Percentiles rank a stretch among this genome's conserved stretches.
phyloP scores from a whole-genome alignment of 2,329 filamentous ascomycete genomes.

The Phyllosticta citriasiana region DNA sequence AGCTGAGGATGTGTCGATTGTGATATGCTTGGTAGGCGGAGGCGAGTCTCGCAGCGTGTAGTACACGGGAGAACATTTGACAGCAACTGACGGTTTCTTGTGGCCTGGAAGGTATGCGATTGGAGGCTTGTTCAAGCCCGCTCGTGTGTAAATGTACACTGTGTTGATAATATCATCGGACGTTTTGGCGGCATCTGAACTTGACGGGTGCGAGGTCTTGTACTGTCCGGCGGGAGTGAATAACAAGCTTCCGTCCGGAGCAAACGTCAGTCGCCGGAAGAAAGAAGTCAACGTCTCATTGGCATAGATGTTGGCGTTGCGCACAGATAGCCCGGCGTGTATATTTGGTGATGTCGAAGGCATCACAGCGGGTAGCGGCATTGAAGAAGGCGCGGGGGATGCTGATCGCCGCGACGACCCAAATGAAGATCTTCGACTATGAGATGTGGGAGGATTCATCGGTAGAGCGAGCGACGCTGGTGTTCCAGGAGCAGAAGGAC shows the following conservation, averaged over 20 bases:
- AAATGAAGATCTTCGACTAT: slow-evolving; percentile 92
- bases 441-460: slow-evolving; percentile 93
- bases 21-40: slow-evolving; percentile 74
- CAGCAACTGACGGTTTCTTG: slow-evolving; percentile 94
- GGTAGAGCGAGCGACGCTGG: slow-evolving; percentile 80
- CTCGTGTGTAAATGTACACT: slow-evolving; percentile 94
- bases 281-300: slow-evolving; percentile 97
- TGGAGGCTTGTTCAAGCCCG: slow-evolving; percentile 91
- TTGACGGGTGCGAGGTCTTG: slow-evolving; percentile 62
- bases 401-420: slow-evolving; percentile 72
- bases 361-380: slow-evolving; percentile 92
- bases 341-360: slow-evolving; percentile 84
- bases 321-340: slow-evolving; percentile 50
- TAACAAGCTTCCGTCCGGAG: slow-evolving; percentile 86
- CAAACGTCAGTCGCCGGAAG: slow-evolving; percentile 86
- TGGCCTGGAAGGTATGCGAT: slow-evolving; percentile 92
- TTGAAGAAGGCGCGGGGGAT: slow-evolving; percentile 74
- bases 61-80: slow-evolving; percentile 83
- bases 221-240: slow-evolving; percentile 94
- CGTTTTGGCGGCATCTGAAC: slow-evolving; percentile 59
- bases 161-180: slow-evolving; percentile 88
- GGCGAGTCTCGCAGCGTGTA: slow-evolving; percentile 65
- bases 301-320: slow-evolving; percentile 83
- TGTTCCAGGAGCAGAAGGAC: slow-evolving; percentile 84
- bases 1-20: slow-evolving; percentile 81